Conservation (phyloP, 1,139 yeast species). For the Nematodospora anomalae region DNA sequence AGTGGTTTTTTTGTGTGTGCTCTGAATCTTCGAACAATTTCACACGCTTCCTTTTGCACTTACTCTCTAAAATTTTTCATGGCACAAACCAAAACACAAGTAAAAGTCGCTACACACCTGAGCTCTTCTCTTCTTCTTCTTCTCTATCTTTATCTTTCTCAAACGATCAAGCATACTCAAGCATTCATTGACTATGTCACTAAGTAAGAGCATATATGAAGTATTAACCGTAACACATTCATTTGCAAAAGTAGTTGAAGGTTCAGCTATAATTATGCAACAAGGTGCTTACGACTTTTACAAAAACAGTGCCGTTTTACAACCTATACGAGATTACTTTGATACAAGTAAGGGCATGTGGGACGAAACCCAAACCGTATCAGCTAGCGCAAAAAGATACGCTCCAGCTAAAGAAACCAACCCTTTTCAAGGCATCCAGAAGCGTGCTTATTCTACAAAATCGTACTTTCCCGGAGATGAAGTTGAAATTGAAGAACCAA, state of each 20-base stretch:
- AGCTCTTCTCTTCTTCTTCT: too few species aligned
- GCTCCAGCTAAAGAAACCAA: constrained; percentile 3
- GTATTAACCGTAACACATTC: constrained; percentile 29
- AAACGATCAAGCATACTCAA: too few species aligned
- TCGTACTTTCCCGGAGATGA: constrained; percentile 13
- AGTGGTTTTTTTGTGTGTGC: too few species aligned
- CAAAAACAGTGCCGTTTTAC: constrained; percentile 18
- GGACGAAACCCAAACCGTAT: constrained; percentile 25
- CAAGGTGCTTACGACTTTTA: constrained; percentile 23
- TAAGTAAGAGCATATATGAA: constrained; percentile 24
- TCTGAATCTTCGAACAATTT: too few species aligned
- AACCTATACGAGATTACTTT: constrained; percentile 20
- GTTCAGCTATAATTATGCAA: constrained; percentile 22
- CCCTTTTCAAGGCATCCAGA: constrained; percentile 13
- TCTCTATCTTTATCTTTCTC: too few species aligned
- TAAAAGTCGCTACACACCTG: too few species aligned
- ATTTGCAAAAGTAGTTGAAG: constrained; percentile 24
- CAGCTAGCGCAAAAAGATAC: constrained; percentile 22
- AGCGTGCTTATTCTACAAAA: constrained; percentile 17
- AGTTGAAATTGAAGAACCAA: constrained; percentile 2
- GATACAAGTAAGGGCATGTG: constrained; percentile 27
- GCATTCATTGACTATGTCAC: too few species aligned
- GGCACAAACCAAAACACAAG: too few species aligned
- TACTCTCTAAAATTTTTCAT: too few species aligned
- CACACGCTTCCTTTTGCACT: too few species aligned